Percentiles rank a stretch among this genome's conserved stretches.
These are phyloP conservation scores for Diaporthe sp. DNA, from an alignment of 2,329 filamentous ascomycete genomes.

Conservation along the genomic window DNA sequence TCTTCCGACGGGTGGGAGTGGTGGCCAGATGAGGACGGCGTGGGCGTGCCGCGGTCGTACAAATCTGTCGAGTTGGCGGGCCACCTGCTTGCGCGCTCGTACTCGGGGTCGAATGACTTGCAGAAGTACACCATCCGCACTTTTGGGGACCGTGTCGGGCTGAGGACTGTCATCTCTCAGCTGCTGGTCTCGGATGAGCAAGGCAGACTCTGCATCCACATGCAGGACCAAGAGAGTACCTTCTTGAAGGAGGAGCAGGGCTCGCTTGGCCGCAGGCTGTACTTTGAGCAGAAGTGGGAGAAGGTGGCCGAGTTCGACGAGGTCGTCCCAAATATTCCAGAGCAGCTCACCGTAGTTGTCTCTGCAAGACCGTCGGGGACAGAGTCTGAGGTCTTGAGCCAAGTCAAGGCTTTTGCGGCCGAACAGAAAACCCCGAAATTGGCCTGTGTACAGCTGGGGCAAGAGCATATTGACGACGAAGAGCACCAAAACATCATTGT, in stretches of 20 bases:
- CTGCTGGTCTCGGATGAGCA: conserved; percentile 16
- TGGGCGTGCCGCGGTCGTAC: conserved; percentile 19
- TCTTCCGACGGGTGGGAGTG: conserved; percentile 19
- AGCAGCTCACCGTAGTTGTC: background rate
- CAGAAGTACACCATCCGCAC: conserved; percentile 19
- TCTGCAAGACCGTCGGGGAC: background rate
- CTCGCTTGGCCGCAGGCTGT: conserved; percentile 11
- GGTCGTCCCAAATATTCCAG: background rate
- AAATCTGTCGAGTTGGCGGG: conserved; percentile 16
- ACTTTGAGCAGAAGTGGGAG: conserved; percentile 19
- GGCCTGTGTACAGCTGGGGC: background rate
- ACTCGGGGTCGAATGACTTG: background rate
- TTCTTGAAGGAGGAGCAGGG: conserved; percentile 26
- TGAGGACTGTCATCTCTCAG: conserved; percentile 15
- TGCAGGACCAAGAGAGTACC: conserved; percentile 22
- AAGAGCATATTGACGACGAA: background rate
- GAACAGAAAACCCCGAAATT: background rate
- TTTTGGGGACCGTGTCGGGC: background rate
- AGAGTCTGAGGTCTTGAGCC: background rate
- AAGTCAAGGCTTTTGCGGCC: background rate
- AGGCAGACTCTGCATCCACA: conserved; percentile 11
- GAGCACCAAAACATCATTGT: background rate
- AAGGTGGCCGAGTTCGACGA: background rate
- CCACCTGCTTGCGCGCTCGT: background rate
- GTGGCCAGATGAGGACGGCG: conserved; percentile 21